A percentile compares a stretch with the other conserved stretches of the same genome.
Conservation (phyloP, 2,329 filamentous ascomycete species). For the Massarina eburnea region DNA sequence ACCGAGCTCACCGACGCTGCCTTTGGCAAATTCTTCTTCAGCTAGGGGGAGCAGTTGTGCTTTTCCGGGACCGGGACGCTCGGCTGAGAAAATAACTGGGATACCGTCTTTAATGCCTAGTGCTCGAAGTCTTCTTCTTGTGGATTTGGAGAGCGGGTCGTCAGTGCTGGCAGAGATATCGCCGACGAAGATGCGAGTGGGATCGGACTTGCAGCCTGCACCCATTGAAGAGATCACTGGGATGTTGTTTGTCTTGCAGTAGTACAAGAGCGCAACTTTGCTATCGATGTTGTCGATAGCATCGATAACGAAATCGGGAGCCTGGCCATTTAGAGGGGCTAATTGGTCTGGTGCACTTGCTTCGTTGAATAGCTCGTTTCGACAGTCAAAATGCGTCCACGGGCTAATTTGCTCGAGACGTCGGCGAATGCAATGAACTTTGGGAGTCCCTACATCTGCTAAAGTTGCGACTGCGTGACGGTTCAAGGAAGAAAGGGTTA, state of each 20-base stretch:
- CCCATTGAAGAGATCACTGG: conserved; percentile 95
- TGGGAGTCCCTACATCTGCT: conserved; percentile 88
- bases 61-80: conserved; percentile 87
- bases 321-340: conserved; percentile 64
- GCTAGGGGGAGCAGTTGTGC: conserved; percentile 83
- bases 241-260: conserved; percentile 76
- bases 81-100: conserved; percentile 88
- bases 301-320: conserved; percentile 88
- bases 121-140: conserved; percentile 73
- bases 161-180: conserved; percentile 89
- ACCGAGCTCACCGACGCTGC: conserved; percentile 80
- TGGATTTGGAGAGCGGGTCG: conserved; percentile 83
- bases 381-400: conserved; percentile 87
- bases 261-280: conserved; percentile 86
- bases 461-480: conserved; percentile 94
- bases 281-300: conserved; percentile 98
- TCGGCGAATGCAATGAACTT: conserved; percentile 81
- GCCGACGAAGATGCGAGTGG: conserved; percentile 82
- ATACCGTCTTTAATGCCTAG: conserved; percentile 82
- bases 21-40: conserved; percentile 86
- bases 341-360: conserved; percentile 67
- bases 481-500: conserved; percentile 90
- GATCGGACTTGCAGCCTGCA: conserved; percentile 87
- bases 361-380: conserved; percentile 79
- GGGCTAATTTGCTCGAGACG: conserved; percentile 84